phyloP scores from a whole-genome alignment of 2,329 filamentous ascomycete genomes.

The Herpotrichia juniperi region DNA sequence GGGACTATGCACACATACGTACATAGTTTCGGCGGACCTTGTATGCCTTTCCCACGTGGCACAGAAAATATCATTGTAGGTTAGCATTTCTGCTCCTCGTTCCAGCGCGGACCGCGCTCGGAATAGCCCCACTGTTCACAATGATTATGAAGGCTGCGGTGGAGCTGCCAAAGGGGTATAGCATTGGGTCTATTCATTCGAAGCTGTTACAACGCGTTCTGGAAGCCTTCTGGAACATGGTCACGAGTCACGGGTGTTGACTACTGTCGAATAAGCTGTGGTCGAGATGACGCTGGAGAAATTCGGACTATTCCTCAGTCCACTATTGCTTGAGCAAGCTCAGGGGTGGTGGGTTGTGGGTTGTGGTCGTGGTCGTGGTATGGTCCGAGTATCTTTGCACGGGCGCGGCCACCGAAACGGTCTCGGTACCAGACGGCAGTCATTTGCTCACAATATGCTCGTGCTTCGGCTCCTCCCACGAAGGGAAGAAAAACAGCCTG shows the following conservation, averaged over 20 bases:
- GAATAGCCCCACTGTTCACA: background rate
- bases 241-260: background rate
- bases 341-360: too few species aligned
- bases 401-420: background rate
- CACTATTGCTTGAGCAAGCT: background rate
- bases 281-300: background rate
- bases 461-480: slow-evolving; percentile 1
- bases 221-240: background rate
- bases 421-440: slow-evolving; percentile 2
- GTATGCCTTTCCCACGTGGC: background rate
- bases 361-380: background rate
- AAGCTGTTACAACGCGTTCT: background rate
- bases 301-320: background rate
- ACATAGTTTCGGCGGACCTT: background rate
- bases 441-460: background rate
- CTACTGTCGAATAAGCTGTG: background rate
- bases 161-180: background rate
- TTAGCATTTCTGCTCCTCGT: background rate
- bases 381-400: background rate
- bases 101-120: background rate
- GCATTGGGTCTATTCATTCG: slow-evolving; percentile 1
- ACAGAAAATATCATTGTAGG: background rate
- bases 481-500: background rate
- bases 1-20: background rate
- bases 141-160: background rate